Evolutionary conservation across 352 stramenopile species (phyloP), one percentile per base, ranked within the genome.

Genomic region (Phytophthora uliginosa): DNA sequence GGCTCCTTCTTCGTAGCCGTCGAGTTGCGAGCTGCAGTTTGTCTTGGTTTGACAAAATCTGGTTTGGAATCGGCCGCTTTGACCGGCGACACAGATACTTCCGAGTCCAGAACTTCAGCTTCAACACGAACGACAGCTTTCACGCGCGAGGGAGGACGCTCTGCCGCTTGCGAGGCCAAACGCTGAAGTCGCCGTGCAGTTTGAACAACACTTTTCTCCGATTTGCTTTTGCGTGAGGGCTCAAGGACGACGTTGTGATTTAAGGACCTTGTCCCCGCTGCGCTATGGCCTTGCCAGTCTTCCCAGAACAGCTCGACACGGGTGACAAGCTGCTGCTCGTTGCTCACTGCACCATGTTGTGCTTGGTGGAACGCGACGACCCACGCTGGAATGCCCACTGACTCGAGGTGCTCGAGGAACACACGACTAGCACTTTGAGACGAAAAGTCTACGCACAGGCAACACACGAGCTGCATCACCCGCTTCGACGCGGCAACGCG

Each of bases 381-480:
- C 64, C 73, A 79, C n/a, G 24, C 3, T 22, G 77, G 73, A 24
- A 84, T n/a, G 6, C 69, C 75, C 3, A 68, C 66, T 0, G 53
- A 31, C 48, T 73, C 55, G 1, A 87, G 58, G 1, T 59, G 60
- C 17, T 59, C 59, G 6, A 78, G 42, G 38, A 85, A 76, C 1
- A 59, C 66, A 1, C 56, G 51, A 66, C 76, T 66, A 17, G 70
- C 15, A 45, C 34, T 61, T 28, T 78, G 69, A 18, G 77, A 66
- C 6, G 69, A 65, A 40, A 70, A 77, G 31, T 86, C 79, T 0
- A 79, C 52, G 40, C 61, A 74, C 18, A 86, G 20, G 40, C 74
- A 86, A 51, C 77, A 86, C 10, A 78, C 59, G 3, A 85, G 48
- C 56, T 85, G 79, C 28, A 87, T 66, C 1, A 79, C 28, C 15